These are phyloP conservation scores for Nitzschia sp. DNA, from an alignment of 108 stramenopile genomes.

Conservation along the genomic window DNA sequence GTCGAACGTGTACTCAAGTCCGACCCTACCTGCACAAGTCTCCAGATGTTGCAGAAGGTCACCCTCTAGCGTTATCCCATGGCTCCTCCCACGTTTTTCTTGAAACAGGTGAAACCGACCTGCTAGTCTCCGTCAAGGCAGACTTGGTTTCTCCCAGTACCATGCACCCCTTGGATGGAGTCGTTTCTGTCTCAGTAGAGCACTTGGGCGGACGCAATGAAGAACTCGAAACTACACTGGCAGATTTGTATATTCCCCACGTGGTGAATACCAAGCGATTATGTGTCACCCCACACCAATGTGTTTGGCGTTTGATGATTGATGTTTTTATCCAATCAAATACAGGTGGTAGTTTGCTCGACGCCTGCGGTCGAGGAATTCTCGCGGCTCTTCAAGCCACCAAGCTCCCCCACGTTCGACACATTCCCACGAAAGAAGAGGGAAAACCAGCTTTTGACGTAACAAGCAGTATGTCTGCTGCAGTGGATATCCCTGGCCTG, in stretches of 20 bases:
- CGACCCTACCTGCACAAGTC: slow-evolving; percentile 48
- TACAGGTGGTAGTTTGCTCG: slow-evolving; percentile 57
- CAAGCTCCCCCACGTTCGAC: slow-evolving; percentile 42
- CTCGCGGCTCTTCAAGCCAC: slow-evolving; percentile 53
- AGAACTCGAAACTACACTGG: slow-evolving; percentile 50
- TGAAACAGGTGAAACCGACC: slow-evolving; percentile 56
- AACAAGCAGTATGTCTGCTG: slow-evolving; percentile 52
- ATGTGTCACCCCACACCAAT: slow-evolving; percentile 55
- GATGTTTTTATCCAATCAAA: slow-evolving; percentile 62
- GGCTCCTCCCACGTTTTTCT: slow-evolving; percentile 68
- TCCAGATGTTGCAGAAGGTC: neutral
- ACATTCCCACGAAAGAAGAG: slow-evolving; percentile 19
- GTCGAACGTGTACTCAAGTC: slow-evolving; percentile 50
- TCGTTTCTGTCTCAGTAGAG: slow-evolving; percentile 65
- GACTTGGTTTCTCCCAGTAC: slow-evolving; percentile 61
- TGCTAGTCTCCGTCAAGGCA: slow-evolving; percentile 70
- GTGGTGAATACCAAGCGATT: slow-evolving; percentile 44
- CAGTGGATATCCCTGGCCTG: slow-evolving; percentile 42
- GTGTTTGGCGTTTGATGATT: slow-evolving; percentile 63
- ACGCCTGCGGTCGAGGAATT: slow-evolving; percentile 58
- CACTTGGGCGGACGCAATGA: slow-evolving; percentile 24
- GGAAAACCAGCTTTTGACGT: slow-evolving; percentile 38
- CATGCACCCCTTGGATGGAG: slow-evolving; percentile 47
- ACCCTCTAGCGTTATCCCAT: slow-evolving; percentile 56
- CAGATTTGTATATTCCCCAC: slow-evolving; percentile 54